Base-by-base conservation (phyloP, 371 early-diverging fungal species). In the Syncephalastrum sp. region DNA sequence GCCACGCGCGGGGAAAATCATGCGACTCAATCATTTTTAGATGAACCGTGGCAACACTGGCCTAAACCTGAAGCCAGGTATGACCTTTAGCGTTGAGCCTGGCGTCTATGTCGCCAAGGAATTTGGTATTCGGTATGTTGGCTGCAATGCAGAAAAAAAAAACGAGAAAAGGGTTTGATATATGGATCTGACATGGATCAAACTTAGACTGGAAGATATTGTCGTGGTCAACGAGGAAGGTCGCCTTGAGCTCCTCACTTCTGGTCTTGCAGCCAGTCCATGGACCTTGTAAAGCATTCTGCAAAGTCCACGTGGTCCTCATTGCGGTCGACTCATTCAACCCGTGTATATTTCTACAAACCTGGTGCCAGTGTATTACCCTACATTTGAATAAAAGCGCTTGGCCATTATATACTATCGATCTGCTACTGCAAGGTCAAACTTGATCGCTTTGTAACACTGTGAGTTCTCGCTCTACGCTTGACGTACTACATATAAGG, bases 71-170 rank as follows among this genome's bases (percentile, higher is more conserved):
- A 54, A 65, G 3, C 66, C 75, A 1, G 83, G 85, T 7, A 82
- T 83, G 79, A 78, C 78, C 23, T 82, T 84, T 52, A 81, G 77
- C 47, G 82, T 79, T 23, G 85, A 84, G 50, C 85, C 85, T 12
- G 85, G 85, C 7, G 68, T 85, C 53, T 85, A 85, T 56, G 61
- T 85, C 6, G 51, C 69, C 0, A 49, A 65, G 29, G 64, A 72
- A 16, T 68, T 75, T 53, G 85, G 85, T 50, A 81, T 85, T 56
- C 71, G 85, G 38, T 33, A 33, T 2, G 38, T 10, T 12, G 2
- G 8, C 12, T 12, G 10, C 38, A 33, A 33, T 33, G 38, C 12
- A 33, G 2, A 21, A 21, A 7, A 29, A 29, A 29, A 29, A 29
- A 7, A 29, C 29, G 7, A 3, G 3, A 29, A 29, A 29, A 3